phyloP scores from a whole-genome alignment of 768 basidiomycete species.

The Termitomyces heimii region DNA sequence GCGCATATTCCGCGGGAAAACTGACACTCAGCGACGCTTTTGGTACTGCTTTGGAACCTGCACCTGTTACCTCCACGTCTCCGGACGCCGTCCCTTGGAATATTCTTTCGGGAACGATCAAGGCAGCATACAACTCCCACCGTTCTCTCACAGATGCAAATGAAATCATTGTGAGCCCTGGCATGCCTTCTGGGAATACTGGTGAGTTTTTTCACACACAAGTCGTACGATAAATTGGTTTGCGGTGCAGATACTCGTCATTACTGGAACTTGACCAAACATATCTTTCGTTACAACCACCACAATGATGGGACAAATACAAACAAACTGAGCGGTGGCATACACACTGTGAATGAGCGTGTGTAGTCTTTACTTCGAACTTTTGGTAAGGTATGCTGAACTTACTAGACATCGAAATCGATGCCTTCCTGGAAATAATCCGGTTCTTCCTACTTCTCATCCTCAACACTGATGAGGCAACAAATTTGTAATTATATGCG shows the following conservation, averaged over 20 bases:
- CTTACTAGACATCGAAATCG: slow-evolving; percentile 37
- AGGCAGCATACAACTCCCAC: slow-evolving; percentile 50
- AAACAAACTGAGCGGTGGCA: slow-evolving; percentile 26
- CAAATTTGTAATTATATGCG: background rate
- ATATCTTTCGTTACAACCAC: slow-evolving; percentile 68
- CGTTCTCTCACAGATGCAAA: slow-evolving; percentile 26
- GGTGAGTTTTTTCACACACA: slow-evolving; percentile 23
- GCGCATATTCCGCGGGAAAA: slow-evolving; percentile 33
- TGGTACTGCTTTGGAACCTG: slow-evolving; percentile 52
- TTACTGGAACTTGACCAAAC: slow-evolving; percentile 50
- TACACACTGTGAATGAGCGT: slow-evolving; percentile 78
- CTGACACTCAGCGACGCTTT: slow-evolving; percentile 49
- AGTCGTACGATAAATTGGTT: background rate
- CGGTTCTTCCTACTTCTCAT: slow-evolving; percentile 61
- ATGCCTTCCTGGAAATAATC: slow-evolving; percentile 56
- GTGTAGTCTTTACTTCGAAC: slow-evolving; percentile 15
- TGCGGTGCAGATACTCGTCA: slow-evolving; percentile 43
- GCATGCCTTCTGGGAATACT: slow-evolving; percentile 57
- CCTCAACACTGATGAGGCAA: slow-evolving; percentile 61
- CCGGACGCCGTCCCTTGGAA: slow-evolving; percentile 38
- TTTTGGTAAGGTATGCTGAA: background rate
- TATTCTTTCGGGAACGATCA: slow-evolving; percentile 60
- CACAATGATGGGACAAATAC: slow-evolving; percentile 28
- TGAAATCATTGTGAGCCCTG: slow-evolving; percentile 41
- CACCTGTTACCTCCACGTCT: slow-evolving; percentile 53